These are phyloP conservation scores for Leishmania aethiopica DNA, from an alignment of 208 protist species.

Conservation along the genomic window DNA sequence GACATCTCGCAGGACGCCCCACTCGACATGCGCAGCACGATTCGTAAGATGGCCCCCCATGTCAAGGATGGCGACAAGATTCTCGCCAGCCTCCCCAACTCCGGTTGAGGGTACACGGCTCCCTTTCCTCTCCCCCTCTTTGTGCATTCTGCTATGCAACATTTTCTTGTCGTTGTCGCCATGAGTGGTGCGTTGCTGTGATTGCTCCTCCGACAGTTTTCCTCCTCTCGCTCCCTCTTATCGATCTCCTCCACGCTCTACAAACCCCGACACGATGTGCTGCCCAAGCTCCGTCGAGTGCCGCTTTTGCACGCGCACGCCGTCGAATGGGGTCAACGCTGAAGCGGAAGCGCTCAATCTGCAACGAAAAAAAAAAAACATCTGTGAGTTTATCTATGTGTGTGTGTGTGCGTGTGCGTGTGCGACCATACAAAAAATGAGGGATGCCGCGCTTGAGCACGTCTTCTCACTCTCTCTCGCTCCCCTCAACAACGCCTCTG, in stretches of 20 bases:
- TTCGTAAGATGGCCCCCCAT: constrained; percentile 79
- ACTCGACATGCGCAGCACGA: constrained; percentile 84
- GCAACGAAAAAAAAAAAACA: background rate
- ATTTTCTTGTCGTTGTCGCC: background rate
- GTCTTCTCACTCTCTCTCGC: background rate
- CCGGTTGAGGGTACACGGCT: background rate
- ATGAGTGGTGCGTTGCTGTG: background rate
- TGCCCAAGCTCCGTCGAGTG: background rate
- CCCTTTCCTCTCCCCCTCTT: background rate
- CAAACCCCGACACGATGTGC: background rate
- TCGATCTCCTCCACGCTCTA: background rate
- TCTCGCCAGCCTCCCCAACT: constrained; percentile 50
- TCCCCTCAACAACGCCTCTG: background rate
- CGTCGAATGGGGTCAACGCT: background rate
- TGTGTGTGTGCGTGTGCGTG: background rate
- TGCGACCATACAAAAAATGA: background rate
- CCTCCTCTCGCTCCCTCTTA: background rate
- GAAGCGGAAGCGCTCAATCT: background rate
- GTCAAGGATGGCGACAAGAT: constrained; percentile 89
- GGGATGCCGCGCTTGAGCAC: background rate
- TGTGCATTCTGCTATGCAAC: background rate
- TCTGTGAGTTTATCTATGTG: background rate
- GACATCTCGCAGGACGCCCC: constrained; percentile 76
- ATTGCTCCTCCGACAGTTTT: background rate
- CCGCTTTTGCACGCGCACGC: background rate